Base-by-base conservation (phyloP, 164 flowering plant species). In the Nymphaea thermarum region DNA sequence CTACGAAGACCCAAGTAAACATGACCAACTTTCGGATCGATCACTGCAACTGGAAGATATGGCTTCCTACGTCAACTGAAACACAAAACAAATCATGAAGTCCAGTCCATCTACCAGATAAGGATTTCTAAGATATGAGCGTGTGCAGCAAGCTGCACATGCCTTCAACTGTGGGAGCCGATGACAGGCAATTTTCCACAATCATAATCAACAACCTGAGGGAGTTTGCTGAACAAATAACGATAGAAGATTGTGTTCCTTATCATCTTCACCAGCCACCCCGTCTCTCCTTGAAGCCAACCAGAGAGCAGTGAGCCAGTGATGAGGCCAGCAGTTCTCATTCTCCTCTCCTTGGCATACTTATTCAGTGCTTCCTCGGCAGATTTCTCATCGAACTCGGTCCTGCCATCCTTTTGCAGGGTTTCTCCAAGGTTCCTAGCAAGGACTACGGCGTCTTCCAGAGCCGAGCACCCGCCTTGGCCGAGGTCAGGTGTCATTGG, bases 401-500 rank as follows among this genome's bases (percentile, higher is more conserved):
- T 57, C 25, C 6, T 14, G 3, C 73, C 61, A 43, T 71, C 61
- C 12, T 60, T 18, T 12, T 15, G 41, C 18, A 65, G 44, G 2
- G 62, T 60, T 3, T 65, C 65, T 36, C 71, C 74, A 1, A 75
- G 65, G 15, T 68, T 67, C 10, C 71, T 65, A 4, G 63, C 78
- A 3, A 75, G 61, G 16, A 75, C 65, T 2, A 75, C 70, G 4
- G 72, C 78, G 63, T 75, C 78, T 65, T 75, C 78, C 57, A 75
- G 45, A 42, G 78, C 70, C 1, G 68, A 3, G 63, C 78, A 66
- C 15, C 78, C 78, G 18, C 78, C 78, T 64, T 75, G 78, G 6
- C 72, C 75, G 4, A 75, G 42, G 63, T 75, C 75, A 6, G 75
- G 72, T 43, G 78, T 75, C 78, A 75, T 75, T 0, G 78, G 78